These are phyloP conservation scores for Boechera divaricarpa DNA, from an alignment of 345 rosid species.

Conservation along the genomic window DNA sequence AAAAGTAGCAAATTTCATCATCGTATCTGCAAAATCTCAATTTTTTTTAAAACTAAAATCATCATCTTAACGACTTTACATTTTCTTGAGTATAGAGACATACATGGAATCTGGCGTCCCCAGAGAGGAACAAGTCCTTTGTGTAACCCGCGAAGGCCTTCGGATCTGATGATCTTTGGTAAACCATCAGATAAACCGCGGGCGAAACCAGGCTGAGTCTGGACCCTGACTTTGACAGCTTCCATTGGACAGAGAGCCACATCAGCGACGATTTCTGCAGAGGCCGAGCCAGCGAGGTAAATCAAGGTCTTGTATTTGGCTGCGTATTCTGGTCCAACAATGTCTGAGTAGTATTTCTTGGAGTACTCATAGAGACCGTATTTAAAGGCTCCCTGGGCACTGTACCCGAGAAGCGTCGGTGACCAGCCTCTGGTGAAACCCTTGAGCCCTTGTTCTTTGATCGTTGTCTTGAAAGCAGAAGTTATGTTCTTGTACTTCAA, in stretches of 20 bases:
- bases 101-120: conserved; percentile 99
- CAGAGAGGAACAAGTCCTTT: conserved; percentile 92
- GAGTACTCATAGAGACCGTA: conserved; percentile 84
- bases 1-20: conserved; percentile 98
- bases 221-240: conserved; percentile 95
- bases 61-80: background rate
- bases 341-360: conserved; percentile 93
- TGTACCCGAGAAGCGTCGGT: conserved; percentile 89
- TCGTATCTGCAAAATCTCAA: conserved; percentile 66
- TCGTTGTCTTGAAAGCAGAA: conserved; percentile 76
- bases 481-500: conserved; percentile 78
- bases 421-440: conserved; percentile 93
- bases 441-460: conserved; percentile 83
- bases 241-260: conserved; percentile 95
- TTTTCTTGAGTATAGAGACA: conserved; percentile 34
- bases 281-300: conserved; percentile 94
- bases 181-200: conserved; percentile 89
- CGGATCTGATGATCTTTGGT: conserved; percentile 79
- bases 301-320: conserved; percentile 86
- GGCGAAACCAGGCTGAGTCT: conserved; percentile 96
- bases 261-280: conserved; percentile 91
- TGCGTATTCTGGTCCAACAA: conserved; percentile 90
- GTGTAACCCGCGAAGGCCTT: conserved; percentile 80
- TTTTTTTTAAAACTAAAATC: background rate
- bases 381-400: conserved; percentile 98